Evolutionary conservation across 805 yeast species (phyloP), one percentile per base, ranked within the genome.

Genomic region (Myxozyma kluyveri): DNA sequence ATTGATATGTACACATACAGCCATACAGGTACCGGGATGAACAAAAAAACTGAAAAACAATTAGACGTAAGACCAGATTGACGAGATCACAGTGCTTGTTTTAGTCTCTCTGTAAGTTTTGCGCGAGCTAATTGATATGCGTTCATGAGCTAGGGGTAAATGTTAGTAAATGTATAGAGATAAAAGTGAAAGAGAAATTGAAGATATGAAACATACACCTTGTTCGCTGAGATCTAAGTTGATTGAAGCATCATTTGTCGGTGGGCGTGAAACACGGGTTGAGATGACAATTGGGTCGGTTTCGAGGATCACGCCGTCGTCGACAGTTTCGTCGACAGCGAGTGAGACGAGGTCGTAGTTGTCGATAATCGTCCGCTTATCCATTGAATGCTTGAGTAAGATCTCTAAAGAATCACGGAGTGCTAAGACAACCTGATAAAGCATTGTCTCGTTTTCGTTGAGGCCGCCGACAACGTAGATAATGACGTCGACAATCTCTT

Each of bases 241-340:
- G 52, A 65, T 53, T 4, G 65, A 75, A 35, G 71, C 72, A 62
- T 88, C 96, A 59, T 77, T 81, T 31, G 81, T 70, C 42, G 96
- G 96, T 29, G 93, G 83, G 54, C 81, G 80, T n/a, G 98, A 86
- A 23, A 90, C 96, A 71, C 99, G 80, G 14, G 95, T 80, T 1
- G 91, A 90, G 61, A 93, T 86, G 38, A 87, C 82, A 32, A 84
- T 80, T 3, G 95, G 82, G 64, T 93, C 97, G 24, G 89, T 84
- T 69, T 93, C 97, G 61, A 93, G 76, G 50, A 93, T 82, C 58
- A 93, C 81, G 37, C 98, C 99, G 66, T 90, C 95, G 67, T 93
- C 99, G 45, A 93, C 75, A 7, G 95, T 78, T 71, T 93, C 98
- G 69, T 93, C 99, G 40, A 90, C 79, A 3, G 95, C 87, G 67